These are phyloP conservation scores for Myriosclerotinia curreyana DNA, from an alignment of 2,329 filamentous ascomycete genomes.

Conservation along the genomic window DNA sequence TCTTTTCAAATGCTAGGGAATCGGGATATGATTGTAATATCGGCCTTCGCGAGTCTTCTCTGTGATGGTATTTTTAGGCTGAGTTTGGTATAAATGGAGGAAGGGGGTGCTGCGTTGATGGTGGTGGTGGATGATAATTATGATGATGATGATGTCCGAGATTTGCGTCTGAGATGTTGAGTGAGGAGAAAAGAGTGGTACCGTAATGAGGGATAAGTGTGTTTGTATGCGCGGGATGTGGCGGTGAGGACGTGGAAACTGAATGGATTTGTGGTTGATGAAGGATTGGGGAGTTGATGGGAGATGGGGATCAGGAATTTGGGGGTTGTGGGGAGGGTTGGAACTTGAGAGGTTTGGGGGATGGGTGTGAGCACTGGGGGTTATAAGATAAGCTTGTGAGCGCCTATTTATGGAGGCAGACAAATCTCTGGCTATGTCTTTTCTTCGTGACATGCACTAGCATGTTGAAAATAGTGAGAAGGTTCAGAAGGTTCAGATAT, in stretches of 20 bases:
- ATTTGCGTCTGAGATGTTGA: slow-evolving; percentile 43
- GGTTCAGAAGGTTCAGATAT: no score
- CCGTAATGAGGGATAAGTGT: slow-evolving; percentile 69
- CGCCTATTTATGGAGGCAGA: background rate
- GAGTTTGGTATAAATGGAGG: no score
- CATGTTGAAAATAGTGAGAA: background rate
- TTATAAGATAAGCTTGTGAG: background rate
- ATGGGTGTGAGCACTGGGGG: background rate
- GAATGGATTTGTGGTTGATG: slow-evolving; percentile 72
- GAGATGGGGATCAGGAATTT: slow-evolving; percentile 85
- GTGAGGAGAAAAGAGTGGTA: slow-evolving; percentile 40
- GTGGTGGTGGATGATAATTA: no score
- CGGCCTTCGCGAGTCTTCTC: no score
- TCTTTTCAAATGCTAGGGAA: no score
- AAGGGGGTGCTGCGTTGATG: no score
- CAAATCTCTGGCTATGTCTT: background rate
- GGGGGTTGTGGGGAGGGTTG: slow-evolving; percentile 69
- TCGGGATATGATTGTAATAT: no score
- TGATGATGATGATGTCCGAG: no score
- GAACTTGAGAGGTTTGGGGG: background rate
- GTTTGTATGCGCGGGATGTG: slow-evolving; percentile 73
- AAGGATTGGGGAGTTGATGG: slow-evolving; percentile 70
- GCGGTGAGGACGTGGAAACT: slow-evolving; percentile 64
- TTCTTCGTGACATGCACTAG: background rate
- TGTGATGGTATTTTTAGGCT: no score